Base-by-base conservation (phyloP, 495 filamentous ascomycete species). In the Oidiodendron maius region DNA sequence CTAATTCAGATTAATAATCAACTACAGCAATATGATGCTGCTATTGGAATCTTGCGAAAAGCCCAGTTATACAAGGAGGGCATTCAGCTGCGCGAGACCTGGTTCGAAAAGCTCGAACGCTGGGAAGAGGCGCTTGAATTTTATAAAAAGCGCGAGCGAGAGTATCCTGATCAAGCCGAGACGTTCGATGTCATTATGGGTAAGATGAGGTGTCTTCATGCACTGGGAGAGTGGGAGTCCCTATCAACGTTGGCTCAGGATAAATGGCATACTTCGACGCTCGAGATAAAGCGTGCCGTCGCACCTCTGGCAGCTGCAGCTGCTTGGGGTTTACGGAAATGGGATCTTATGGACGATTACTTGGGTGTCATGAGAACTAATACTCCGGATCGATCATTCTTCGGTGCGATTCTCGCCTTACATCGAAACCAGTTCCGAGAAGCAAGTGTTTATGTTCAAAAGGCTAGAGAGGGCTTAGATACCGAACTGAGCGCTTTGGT, bases 1-100 rank as follows among this genome's bases (percentile, higher is more conserved):
- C 69, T 99, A 40, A 99, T 99, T 44, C 91, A 88, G 11, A 97
- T 99, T 66, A 98, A 98, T 68, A 98, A 98, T 57, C 90, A 96
- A 60, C 75, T 98, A 5, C 93, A 98, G 60, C 93, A 98, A 60
- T 94, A 89, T 9, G 93, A 98, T 65, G 93, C 93, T 15, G 93
- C 93, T 13, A 96, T 98, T 41, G 93, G 93, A 61, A 98, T 98
- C 38, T 78, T 98, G 20, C 81, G 91, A 21, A 93, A 93, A 63
- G 93, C 91, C 5, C 93, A 96, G 62, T 78, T 86, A 18, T 98
- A 97, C 64, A 87, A 86, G 45, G 91, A 97, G 56, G 88, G 93
- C 18, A 91, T 96, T 50, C 71, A 77, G 43, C 74, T 98, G 20
- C 86, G 93, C 42, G 93, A 98, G 67, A 95, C 89, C 2, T 98